These are phyloP conservation scores for Beta lomatogona DNA, from an alignment of 179 eudicot species.

Conservation along the genomic window DNA sequence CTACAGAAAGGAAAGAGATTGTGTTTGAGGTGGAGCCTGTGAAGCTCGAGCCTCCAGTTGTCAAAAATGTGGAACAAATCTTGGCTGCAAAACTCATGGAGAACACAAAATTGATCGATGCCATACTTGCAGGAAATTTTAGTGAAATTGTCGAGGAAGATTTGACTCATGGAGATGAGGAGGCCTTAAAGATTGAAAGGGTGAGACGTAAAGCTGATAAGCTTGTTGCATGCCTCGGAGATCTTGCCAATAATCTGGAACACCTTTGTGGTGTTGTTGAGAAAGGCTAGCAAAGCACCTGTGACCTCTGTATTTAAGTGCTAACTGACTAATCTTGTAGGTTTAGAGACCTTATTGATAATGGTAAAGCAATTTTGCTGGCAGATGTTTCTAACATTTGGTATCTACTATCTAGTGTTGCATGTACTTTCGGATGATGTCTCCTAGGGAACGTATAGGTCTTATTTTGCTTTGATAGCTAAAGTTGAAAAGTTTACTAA, in stretches of 20 bases:
- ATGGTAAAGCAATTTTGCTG: constrained; percentile 15
- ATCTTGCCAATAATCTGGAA: constrained; percentile 46
- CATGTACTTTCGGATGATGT: neutral
- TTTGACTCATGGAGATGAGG: constrained; percentile 35
- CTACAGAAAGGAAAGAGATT: constrained; percentile 15
- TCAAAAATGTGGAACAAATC: constrained; percentile 41
- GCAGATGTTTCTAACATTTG: neutral
- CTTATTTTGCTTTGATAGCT: no score
- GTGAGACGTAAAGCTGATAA: constrained; percentile 57
- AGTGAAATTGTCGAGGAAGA: constrained; percentile 28
- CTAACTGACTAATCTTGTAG: constrained; percentile 10
- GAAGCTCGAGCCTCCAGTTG: constrained; percentile 9
- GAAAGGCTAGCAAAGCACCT: constrained; percentile 25
- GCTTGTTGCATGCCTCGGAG: constrained; percentile 53
- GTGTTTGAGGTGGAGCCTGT: constrained; percentile 17
- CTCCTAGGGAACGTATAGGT: neutral
- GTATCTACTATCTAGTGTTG: neutral
- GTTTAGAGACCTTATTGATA: constrained; percentile 9
- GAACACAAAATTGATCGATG: constrained; percentile 50
- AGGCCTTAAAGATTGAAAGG: constrained; percentile 34
- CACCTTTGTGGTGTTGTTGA: constrained; percentile 46
- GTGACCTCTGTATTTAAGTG: neutral
- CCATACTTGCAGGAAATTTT: constrained; percentile 45
- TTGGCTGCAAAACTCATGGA: constrained; percentile 48
- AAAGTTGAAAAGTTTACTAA: no score